Evolutionary conservation across 176 grass and related monocot species (phyloP).

Genomic region (Bothriochloa decipiens): DNA sequence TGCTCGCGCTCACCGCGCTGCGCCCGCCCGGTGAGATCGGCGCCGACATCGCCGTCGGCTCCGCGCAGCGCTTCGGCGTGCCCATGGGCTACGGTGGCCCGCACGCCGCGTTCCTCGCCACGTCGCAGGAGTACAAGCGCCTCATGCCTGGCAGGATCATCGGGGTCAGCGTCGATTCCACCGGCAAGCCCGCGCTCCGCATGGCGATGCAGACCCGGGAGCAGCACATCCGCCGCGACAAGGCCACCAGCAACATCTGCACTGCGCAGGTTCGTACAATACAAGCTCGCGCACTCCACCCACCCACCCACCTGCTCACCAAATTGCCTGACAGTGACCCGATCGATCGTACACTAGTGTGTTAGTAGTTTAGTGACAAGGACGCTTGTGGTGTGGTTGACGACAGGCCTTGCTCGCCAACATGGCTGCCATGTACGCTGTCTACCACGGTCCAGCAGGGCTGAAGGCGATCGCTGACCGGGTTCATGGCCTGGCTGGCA

Average conservation of each 20-base stretch:
- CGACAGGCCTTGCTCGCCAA: slow-evolving; percentile 90
- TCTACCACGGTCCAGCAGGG: slow-evolving; percentile 95
- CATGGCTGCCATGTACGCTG: slow-evolving; percentile 98
- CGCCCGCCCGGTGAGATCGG: slow-evolving; percentile 90
- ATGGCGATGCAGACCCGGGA: slow-evolving; percentile 99
- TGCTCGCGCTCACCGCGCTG: slow-evolving; percentile 83
- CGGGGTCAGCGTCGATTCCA: slow-evolving; percentile 84
- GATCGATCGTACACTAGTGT: background rate
- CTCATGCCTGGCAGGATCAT: slow-evolving; percentile 97
- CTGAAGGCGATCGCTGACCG: slow-evolving; percentile 83
- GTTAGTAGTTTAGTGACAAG: slow-evolving; percentile 23
- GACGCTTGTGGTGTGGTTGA: slow-evolving; percentile 21
- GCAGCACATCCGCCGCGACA: slow-evolving; percentile 97
- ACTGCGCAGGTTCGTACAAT: slow-evolving; percentile 86
- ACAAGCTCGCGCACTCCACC: background rate
- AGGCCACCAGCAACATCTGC: slow-evolving; percentile 99
- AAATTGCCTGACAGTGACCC: slow-evolving; percentile 37
- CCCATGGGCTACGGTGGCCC: slow-evolving; percentile 99
- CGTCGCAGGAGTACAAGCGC: slow-evolving; percentile 96
- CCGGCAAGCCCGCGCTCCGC: slow-evolving; percentile 83
- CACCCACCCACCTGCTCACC: slow-evolving; percentile 29
- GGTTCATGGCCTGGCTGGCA: slow-evolving; percentile 86
- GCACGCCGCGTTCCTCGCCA: slow-evolving; percentile 93
- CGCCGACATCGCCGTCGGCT: slow-evolving; percentile 90
- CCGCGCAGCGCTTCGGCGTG: slow-evolving; percentile 94